Evolutionary conservation across 1,284 basidiomycete species (phyloP).

Genomic region (Cystobasidium pallidum): DNA sequence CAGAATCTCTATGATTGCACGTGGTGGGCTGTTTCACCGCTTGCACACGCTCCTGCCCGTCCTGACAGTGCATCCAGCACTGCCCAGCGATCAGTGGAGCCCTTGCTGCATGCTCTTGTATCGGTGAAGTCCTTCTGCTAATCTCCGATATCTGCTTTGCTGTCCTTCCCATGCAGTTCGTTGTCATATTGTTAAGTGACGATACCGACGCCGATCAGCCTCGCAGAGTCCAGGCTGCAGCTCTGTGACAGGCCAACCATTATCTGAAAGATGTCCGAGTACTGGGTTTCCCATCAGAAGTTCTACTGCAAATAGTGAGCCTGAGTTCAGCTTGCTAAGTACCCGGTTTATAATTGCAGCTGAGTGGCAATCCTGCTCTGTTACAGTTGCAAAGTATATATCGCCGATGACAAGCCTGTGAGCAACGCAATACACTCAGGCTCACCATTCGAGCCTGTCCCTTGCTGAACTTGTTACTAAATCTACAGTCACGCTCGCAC

Average conservation of each 20-base stretch:
- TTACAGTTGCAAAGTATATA: constrained; percentile 74
- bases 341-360: not conserved
- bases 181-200: too few relatives aligned
- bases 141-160: too few relatives aligned
- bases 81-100: too few relatives aligned
- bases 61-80: too few relatives aligned
- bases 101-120: too few relatives aligned
- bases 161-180: too few relatives aligned
- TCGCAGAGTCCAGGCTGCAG: too few relatives aligned
- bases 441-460: not conserved
- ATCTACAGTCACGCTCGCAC: constrained; percentile 71
- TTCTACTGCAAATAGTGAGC: constrained; percentile 42
- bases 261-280: constrained; percentile 29
- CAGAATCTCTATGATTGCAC: too few relatives aligned
- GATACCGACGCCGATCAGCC: not conserved
- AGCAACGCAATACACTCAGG: constrained; percentile 45
- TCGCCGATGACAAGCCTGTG: constrained; percentile 84
- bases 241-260: not conserved
- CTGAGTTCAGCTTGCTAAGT: not conserved
- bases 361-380: not conserved
- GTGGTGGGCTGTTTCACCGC: too few relatives aligned
- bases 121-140: too few relatives aligned
- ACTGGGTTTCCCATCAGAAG: constrained; percentile 37
- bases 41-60: too few relatives aligned
- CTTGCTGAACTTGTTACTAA: not conserved